Evolutionary conservation across 2,329 filamentous ascomycete species (phyloP), one percentile per base, ranked within the genome.

Genomic region (Cladosporium colombiae): DNA sequence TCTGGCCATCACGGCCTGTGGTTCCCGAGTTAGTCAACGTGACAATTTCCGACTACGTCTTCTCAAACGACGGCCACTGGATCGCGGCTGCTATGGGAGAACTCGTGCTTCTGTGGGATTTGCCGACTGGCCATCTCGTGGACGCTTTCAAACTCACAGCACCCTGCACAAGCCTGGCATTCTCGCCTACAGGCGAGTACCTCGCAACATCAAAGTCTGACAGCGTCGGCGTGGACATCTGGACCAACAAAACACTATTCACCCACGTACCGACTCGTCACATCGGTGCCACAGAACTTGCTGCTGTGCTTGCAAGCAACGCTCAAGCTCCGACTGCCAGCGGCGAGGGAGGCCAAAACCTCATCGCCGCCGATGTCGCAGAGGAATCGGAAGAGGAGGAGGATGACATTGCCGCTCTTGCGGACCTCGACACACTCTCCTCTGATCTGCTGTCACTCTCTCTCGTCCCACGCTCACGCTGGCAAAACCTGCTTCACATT

Each of bases 21-120:
- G 61, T 74, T 11, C 40, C 69, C 3, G 66, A 74, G 44, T 64
- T 76, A 18, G 56, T 68, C 10, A 58, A 65, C 8, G 55, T 71
- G 3, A 50, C 65, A 16, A 68, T 77, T 44, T 74, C 76, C 10
- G 80, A 83, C 70, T 79, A 81, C 66, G 75, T 75, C 5, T 98
- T 99, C 79, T 98, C 94, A 3, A 91, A 89, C 70, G 93, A 98
- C 76, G 94, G 94, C 10, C 88, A 93, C 65, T 99, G 95, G 95
- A 88, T 99, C 70, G 87, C 97, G 65, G 92, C 93, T 25, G 91
- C 93, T 14, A 93, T 92, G 0, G 89, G 91, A 73, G 92, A 96
- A 74, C 87, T 88, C 1, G 82, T 92, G 6, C 88, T 95, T 50
- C 87, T 98, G 8, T 99, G 95, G 93, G 96, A 99, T 80, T 82